Evolutionary conservation across 108 stramenopile species (phyloP), one percentile per base, ranked within the genome.

Genomic region (Cyclotella baltica): DNA sequence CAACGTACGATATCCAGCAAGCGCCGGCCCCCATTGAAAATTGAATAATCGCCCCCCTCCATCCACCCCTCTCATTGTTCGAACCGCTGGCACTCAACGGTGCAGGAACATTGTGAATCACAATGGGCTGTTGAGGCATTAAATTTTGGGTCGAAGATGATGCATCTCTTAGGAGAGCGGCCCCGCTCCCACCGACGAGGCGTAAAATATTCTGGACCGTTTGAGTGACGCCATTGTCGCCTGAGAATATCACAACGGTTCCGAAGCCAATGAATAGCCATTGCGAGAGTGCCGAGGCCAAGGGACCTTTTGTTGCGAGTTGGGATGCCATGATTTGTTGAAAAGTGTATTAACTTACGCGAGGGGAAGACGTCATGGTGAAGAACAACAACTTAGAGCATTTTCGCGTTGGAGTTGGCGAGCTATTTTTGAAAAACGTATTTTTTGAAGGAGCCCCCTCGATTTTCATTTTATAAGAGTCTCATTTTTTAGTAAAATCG

Each of bases 1-100:
- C 67, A 48, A 89, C 64, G 74, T 92, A 94, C 0, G 84, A 80
- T 2, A 70, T 78, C 93, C 93, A 94, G 63, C 87, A 88, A 3
- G 84, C 81, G 0, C 86, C 80, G 0, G 89, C 86, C 5, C 57
- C 76, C 25, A 80, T 46, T 2, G 40, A 38, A 0, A 80, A 36
- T 50, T 85, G 78, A 29, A 82, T 58, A 1, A 82, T 27, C 11
- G 36, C 69, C 3, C 46, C 35, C 68, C 36, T 47, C 15, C 59
- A 35, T 4, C 35, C 20, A 18, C 47, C 16, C 38, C 27, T 27
- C 2, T 11, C 19, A 53, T 18, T 61, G 25, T 18, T 35, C 10
- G 40, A 18, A 18, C 20, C 8, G 3, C 38, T n/a, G n/a, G 35
- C 46, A 23, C 19, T 34, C 52, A 28, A 35, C 4, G 13, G 25